Conservation (phyloP, 805 yeast species). For the Dipodascus geniculatus region DNA sequence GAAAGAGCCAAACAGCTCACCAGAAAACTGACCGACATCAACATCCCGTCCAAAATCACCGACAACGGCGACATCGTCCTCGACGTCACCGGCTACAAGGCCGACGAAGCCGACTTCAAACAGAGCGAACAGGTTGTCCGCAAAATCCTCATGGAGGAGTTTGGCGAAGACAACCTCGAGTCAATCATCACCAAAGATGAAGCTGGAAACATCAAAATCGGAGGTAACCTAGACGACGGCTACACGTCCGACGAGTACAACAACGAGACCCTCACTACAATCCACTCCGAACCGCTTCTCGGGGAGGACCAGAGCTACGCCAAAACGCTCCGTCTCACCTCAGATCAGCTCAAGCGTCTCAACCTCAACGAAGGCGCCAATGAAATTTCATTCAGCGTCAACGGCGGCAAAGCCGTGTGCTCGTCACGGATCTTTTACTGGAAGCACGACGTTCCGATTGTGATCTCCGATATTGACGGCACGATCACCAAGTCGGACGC, state of each 20-base stretch:
- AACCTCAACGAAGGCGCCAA: slow-evolving; percentile 71
- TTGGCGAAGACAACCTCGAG: slow-evolving; percentile 28
- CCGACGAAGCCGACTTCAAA: slow-evolving; percentile 65
- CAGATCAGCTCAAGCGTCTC: slow-evolving; percentile 72
- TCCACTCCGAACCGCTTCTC: neutral
- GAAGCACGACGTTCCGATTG: slow-evolving; percentile 78
- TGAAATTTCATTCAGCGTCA: slow-evolving; percentile 65
- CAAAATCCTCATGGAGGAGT: slow-evolving; percentile 64
- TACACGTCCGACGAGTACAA: slow-evolving; percentile 12
- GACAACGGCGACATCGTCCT: slow-evolving; percentile 81
- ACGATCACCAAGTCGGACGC: slow-evolving; percentile 98
- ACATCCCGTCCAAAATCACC: slow-evolving; percentile 80
- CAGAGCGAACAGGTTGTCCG: slow-evolving; percentile 67
- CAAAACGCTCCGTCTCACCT: slow-evolving; percentile 80
- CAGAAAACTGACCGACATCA: slow-evolving; percentile 49
- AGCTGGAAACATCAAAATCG: slow-evolving; percentile 25
- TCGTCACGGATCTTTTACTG: slow-evolving; percentile 68
- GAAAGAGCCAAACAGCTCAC: slow-evolving; percentile 55
- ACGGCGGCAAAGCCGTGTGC: slow-evolving; percentile 70
- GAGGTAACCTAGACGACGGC: slow-evolving; percentile 3
- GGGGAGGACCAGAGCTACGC: slow-evolving; percentile 35
- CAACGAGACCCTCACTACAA: slow-evolving; percentile 11
- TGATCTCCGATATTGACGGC: slow-evolving; percentile 95
- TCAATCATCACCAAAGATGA: slow-evolving; percentile 22
- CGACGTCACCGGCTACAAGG: slow-evolving; percentile 94